Evolutionary conservation across 192 early-diverging fungal species (phyloP), one percentile per base, ranked within the genome.

Genomic region (Dissophora globulifera): DNA sequence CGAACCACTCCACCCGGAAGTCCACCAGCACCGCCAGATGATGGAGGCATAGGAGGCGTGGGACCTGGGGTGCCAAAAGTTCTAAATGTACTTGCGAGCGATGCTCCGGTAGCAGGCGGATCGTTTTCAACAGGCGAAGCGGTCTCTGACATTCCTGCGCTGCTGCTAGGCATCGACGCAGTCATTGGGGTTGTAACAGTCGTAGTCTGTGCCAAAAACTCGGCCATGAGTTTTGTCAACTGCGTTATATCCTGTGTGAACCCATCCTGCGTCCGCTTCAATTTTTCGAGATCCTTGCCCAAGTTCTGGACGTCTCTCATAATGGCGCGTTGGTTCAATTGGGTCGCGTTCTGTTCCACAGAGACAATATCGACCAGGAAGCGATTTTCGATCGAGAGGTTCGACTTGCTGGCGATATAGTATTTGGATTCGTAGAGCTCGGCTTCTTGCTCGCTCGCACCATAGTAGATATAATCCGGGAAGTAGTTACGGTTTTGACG

Each of bases 401-500:
- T 66, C 17, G 72, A 67, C 29, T 67, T 76, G 38, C 45, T 61
- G 43, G 72, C 45, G 38, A 76, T 76, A 19, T 41, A 40, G 19
- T 50, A 76, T 20, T 61, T 60, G 20, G 72, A 62, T 19, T 76
- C 72, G 40, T 76, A 76, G 3, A 62, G 20, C 16, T 76, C 72
- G 6, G 72, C 72, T 35, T 76, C 62, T 49, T 67, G 64, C 26
- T 76, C 72, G 13, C 47, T 76, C n/a, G 72, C 62, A 5, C 63
- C 72, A 16, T 76, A 76, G 19, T 76, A 76, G 41, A 76, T 67
- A 20, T 76, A 76, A 42, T 76, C 72, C 0, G 72, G 72, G 42
- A 76, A 76, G 35, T 50, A 67, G 52, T 76, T 67, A 33, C 63
- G 63, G 47, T 76, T 76, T n/a, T 76, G 72, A 13, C 72, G 62